phyloP scores from a whole-genome alignment of 768 basidiomycete species.

The Ephemerocybe angulata region DNA sequence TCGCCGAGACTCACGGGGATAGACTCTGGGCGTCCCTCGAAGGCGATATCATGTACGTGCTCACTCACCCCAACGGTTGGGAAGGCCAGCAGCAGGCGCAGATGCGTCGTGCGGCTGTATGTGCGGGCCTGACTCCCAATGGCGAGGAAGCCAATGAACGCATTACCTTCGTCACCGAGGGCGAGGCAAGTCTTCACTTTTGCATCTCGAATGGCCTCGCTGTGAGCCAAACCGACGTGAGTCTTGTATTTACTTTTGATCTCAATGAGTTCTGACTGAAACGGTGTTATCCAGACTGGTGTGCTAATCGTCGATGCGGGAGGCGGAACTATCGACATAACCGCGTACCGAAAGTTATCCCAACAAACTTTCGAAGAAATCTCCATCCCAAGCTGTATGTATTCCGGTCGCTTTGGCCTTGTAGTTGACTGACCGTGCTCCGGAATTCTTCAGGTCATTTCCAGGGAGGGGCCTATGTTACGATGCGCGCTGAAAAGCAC shows the following conservation, averaged over 20 bases:
- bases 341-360: slow-evolving; percentile 28
- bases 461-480: slow-evolving; percentile 45
- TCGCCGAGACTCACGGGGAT: slow-evolving; percentile 36
- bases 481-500: slow-evolving; percentile 30
- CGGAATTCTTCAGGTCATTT: slow-evolving; percentile 31
- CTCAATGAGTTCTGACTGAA: neutral
- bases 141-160: slow-evolving; percentile 27
- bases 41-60: slow-evolving; percentile 33
- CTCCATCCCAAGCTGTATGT: slow-evolving; percentile 34
- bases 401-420: neutral
- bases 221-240: neutral
- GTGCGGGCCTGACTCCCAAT: slow-evolving; percentile 41
- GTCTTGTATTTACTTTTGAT: neutral
- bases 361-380: slow-evolving; percentile 36
- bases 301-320: slow-evolving; percentile 56
- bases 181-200: slow-evolving; percentile 52
- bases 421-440: neutral
- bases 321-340: slow-evolving; percentile 58
- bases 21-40: slow-evolving; percentile 25
- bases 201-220: slow-evolving; percentile 24
- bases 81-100: slow-evolving; percentile 46
- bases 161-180: slow-evolving; percentile 49
- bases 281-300: slow-evolving; percentile 34
- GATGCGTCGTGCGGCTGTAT: slow-evolving; percentile 44
- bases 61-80: slow-evolving; percentile 55